A percentile compares a stretch with the other conserved stretches of the same genome.
These are phyloP conservation scores for Colletotrichum sp. DNA, from an alignment of 2,329 filamentous ascomycete genomes.

Conservation along the genomic window DNA sequence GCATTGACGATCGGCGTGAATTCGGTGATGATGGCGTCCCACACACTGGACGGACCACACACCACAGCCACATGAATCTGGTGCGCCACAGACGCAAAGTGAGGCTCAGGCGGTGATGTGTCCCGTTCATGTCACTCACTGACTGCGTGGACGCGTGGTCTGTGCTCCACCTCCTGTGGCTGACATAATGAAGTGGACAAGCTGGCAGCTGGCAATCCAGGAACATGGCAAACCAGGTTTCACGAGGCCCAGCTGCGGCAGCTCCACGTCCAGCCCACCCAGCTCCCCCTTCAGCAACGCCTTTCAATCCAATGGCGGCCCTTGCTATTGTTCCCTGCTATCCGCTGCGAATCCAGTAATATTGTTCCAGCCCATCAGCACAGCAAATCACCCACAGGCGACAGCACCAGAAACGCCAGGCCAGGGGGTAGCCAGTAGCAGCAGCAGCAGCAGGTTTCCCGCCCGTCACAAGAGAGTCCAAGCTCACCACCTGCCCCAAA, in stretches of 20 bases:
- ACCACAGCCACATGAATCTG: background rate
- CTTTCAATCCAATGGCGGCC: background rate
- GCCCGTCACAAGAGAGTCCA: conserved; percentile 7
- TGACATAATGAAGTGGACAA: background rate
- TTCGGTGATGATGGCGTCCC: background rate
- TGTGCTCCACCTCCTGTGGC: background rate
- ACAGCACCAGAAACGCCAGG: background rate
- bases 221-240: background rate
- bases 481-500: conserved; percentile 15
- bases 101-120: background rate
- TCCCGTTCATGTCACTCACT: background rate
- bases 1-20: background rate
- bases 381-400: background rate
- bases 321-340: background rate
- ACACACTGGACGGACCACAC: background rate
- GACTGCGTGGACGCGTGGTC: background rate
- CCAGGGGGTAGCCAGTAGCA: background rate
- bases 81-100: background rate
- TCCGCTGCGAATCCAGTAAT: background rate
- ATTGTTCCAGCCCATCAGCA: conserved; percentile 9
- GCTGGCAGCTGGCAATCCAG: background rate
- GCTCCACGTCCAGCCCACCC: background rate
- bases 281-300: background rate
- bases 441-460: background rate
- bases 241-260: background rate